Evolutionary conservation across 2,329 filamentous ascomycete species (phyloP).

Genomic region (Metarhizium guizhouense): DNA sequence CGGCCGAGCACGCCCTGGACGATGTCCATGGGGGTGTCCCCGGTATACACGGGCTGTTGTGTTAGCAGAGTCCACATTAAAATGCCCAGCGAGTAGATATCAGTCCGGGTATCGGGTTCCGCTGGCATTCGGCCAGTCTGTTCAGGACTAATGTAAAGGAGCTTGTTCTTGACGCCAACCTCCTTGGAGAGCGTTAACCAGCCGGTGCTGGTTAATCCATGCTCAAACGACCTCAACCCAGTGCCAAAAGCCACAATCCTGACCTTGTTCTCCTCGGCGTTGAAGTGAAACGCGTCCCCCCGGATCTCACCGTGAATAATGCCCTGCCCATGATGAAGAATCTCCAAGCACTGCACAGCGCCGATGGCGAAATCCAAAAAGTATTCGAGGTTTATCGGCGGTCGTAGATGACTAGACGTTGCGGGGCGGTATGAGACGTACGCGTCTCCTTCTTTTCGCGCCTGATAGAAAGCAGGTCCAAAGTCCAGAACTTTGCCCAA

Average conservation of each 20-base stretch:
- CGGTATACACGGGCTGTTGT: conserved; percentile 71
- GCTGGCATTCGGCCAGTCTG: conserved; percentile 90
- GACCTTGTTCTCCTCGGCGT: conserved; percentile 58
- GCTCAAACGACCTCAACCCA: conserved; percentile 80
- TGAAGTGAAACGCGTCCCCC: conserved; percentile 85
- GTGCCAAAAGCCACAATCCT: conserved; percentile 81
- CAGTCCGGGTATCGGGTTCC: conserved; percentile 83
- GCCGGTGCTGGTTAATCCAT: conserved; percentile 74
- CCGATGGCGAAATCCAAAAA: conserved; percentile 92
- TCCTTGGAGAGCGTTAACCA: conserved; percentile 81
- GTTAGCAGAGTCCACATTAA: conserved; percentile 82
- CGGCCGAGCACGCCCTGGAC: conserved; percentile 82
- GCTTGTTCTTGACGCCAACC: conserved; percentile 76
- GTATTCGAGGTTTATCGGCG: conserved; percentile 59
- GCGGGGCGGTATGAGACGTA: conserved; percentile 36
- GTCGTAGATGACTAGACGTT: conserved; percentile 36
- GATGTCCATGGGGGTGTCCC: conserved; percentile 74
- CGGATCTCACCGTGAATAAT: conserved; percentile 87
- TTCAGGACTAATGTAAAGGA: conserved; percentile 88
- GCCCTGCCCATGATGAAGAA: conserved; percentile 81
- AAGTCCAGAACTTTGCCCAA: conserved; percentile 64
- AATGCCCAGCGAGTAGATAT: conserved; percentile 87
- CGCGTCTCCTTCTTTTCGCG: conserved; percentile 41
- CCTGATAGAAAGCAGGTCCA: conserved; percentile 63
- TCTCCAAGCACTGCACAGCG: conserved; percentile 75